Base-by-base conservation (phyloP, 2,329 filamentous ascomycete species). In the Rhynchosporium agropyri region DNA sequence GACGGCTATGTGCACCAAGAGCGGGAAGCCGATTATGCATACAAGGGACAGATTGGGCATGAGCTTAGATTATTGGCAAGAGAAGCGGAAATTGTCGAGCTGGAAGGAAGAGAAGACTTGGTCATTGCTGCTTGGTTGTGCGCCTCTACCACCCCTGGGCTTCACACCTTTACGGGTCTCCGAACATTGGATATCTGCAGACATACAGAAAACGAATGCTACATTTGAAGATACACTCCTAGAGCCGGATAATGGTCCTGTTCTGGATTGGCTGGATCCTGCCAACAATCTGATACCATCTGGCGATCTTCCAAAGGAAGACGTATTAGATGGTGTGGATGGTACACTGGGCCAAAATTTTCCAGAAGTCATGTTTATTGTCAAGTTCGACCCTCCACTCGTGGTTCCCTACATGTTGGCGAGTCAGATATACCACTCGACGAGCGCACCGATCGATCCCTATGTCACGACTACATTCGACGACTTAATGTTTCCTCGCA, bases 11-110 rank as follows among this genome's bases (percentile, higher is more conserved):
- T 92, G 89, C 73, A 84, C 84, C 62, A 85, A 83, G 66, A 89
- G 89, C 72, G 91, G 91, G 1, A 81, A 81, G 36, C 90, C 91
- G 0, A 78, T 82, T 36, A 89, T 94, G 83, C 89, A 95, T 75
- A 82, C 83, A 13, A 80, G 85, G 57, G 82, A 83, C 28, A 83
- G 82, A 56, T 78, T 94, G 31, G 91, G 91, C 0, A 77, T 94
- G 61, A 85, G 84, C 55, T 70, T 95, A 45, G 88, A 92, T 67
- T 96, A 94, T 74, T 95, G 91, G 91, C 88, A 85, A 74, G 82
- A 88, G 69, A 78, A 80, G 61, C 80, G 84, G 53, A 79, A 83
- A 53, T 74, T 85, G 79, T 82, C 26, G 42, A 45, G 13, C 36
- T 65, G 59, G 53, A 65, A 68, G 7, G 60, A 69, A 28, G 63